A percentile compares a stretch with the other conserved stretches of the same genome.
phyloP scores from a whole-genome alignment of 2,329 filamentous ascomycete species.

The Aotearoamyces nothofagi region DNA sequence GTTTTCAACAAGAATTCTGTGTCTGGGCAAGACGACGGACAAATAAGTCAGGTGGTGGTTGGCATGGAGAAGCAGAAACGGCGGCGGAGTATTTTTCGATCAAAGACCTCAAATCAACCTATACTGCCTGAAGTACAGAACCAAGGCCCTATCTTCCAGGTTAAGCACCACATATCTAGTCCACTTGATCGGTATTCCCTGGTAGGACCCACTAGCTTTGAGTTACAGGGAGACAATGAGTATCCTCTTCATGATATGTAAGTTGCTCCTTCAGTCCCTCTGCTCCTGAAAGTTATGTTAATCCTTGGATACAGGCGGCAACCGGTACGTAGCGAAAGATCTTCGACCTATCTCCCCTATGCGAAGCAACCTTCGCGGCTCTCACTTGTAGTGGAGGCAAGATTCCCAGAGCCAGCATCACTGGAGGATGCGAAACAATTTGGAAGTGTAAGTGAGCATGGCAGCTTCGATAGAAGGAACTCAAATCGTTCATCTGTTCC shows the following conservation, averaged over 20 bases:
- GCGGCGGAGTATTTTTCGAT: not conserved
- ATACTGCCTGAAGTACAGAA: not conserved
- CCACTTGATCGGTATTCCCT: not conserved
- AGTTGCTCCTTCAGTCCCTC: not conserved
- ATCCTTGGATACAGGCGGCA: too few relatives aligned
- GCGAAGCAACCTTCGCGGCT: not conserved
- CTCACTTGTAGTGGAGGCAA: not conserved
- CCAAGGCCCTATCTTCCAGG: not conserved
- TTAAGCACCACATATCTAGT: too few relatives aligned
- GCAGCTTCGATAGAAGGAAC: too few relatives aligned
- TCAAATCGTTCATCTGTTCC: too few relatives aligned
- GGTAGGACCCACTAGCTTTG: not conserved
- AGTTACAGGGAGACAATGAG: too few relatives aligned
- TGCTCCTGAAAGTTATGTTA: too few relatives aligned
- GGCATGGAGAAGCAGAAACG: constrained; percentile 1
- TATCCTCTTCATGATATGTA: too few relatives aligned
- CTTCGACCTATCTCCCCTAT: not conserved
- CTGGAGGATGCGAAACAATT: not conserved
- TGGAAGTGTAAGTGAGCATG: not conserved
- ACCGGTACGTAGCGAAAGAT: too few relatives aligned
- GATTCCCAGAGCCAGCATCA: not conserved
- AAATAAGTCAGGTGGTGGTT: too few relatives aligned
- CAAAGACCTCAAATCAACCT: not conserved
- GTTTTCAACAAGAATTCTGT: not conserved
- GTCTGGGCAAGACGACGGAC: not conserved